These are phyloP conservation scores for Thyridium curvatum DNA, from an alignment of 2,329 filamentous ascomycete genomes.

Conservation along the genomic window DNA sequence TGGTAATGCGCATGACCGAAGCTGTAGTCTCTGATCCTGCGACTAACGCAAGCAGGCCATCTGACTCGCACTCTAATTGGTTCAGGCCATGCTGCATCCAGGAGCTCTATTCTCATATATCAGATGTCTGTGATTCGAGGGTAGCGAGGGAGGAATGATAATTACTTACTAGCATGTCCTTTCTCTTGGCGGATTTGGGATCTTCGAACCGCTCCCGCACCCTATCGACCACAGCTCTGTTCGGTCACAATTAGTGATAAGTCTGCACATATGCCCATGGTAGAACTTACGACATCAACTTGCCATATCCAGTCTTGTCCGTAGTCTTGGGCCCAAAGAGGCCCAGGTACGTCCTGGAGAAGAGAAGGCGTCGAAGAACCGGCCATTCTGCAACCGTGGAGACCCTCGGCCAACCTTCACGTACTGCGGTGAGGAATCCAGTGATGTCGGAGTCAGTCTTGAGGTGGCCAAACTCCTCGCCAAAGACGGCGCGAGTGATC, in stretches of 20 bases:
- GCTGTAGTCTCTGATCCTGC: constrained; percentile 43
- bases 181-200: constrained; percentile 27
- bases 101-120: constrained; percentile 14
- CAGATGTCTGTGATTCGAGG: background rate
- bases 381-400: constrained; percentile 31
- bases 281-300: constrained; percentile 9
- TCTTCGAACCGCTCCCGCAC: constrained; percentile 33
- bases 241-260: no score
- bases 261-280: no score
- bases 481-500: constrained; percentile 41
- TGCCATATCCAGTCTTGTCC: constrained; percentile 10
- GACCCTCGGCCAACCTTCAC: constrained; percentile 27
- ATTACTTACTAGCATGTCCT: constrained; percentile 37
- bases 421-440: constrained; percentile 31
- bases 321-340: constrained; percentile 19
- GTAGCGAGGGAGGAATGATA: no score
- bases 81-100: constrained; percentile 22
- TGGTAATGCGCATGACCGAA: constrained; percentile 37
- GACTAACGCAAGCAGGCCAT: constrained; percentile 18
- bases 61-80: constrained; percentile 18
- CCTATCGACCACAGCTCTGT: constrained; percentile 30
- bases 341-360: constrained; percentile 18
- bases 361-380: constrained; percentile 12
- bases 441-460: constrained; percentile 34
- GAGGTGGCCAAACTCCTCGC: constrained; percentile 39